Evolutionary conservation across 768 basidiomycete genomes (phyloP), one percentile per base, ranked within the genome.

Genomic region (Scleroderma bovista): DNA sequence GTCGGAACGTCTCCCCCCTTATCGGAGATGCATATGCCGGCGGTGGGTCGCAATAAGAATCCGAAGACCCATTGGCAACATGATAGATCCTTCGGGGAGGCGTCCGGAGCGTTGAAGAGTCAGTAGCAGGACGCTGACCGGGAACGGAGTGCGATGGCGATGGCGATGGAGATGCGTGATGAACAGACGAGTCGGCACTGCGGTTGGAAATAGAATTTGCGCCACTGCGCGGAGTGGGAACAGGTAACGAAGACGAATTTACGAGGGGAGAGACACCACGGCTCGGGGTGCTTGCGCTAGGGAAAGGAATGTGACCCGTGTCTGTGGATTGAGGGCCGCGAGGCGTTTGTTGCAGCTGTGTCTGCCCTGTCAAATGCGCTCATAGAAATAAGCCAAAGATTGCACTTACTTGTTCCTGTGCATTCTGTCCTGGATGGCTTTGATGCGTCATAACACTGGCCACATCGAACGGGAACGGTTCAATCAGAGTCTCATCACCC

Each of bases 1-100:
- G 58, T 57, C 15, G 46, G 24, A 32, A 31, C 15, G 33, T 22
- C 40, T 36, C 41, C 13, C 39, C 48, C 46, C 47, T 51, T 15
- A 45, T 24, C 32, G 62, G 61, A 1, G 66, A 72, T 24, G 19
- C 60, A 38, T 79, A 78, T 2, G 78, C 75, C 3, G 78, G 76
- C 0, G 78, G 78, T 7, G 77, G 76, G 5, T 77, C 72, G 22
- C 36, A 9, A 56, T 63, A 51, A 51, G 52, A 63, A 37, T 60
- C 58, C 26, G 69, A 53, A 15, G 68, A 64, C 2, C 63, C 65
- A 54, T 79, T 78, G 4, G 62, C 61, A 46, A 79, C 58, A 39
- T 75, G 74, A 45, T 72, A 74, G 16, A 69, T 55, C 43, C 75
- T 61, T 46, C 68, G 65, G 2, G 74, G 69, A 13, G 75, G 72